These are phyloP conservation scores for Malassezia dermatis DNA, from an alignment of 1,284 basidiomycete species.

Conservation along the genomic window DNA sequence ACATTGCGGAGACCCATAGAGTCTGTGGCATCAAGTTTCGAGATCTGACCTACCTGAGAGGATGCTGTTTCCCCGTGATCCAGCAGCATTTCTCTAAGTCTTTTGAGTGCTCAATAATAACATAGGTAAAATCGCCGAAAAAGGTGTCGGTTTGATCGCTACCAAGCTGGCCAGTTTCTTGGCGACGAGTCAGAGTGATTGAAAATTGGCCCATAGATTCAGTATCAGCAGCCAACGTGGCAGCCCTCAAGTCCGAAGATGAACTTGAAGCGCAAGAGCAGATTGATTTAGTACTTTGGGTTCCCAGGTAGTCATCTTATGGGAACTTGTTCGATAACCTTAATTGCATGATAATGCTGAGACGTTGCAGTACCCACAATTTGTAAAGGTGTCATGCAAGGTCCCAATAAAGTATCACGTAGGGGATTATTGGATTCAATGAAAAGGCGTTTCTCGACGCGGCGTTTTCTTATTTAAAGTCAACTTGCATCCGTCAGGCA, in stretches of 20 bases:
- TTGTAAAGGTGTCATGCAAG: neutral
- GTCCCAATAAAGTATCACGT: neutral
- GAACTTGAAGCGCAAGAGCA: neutral
- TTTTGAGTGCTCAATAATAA: conserved; percentile 1
- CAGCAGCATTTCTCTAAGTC: conserved; percentile 19
- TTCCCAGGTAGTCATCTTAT: neutral
- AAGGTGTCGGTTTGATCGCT: neutral
- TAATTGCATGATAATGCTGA: neutral
- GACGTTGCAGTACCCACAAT: neutral
- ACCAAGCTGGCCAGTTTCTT: neutral
- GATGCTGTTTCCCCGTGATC: conserved; percentile 35
- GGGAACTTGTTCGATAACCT: neutral
- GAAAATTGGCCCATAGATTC: neutral
- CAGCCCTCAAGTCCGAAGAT: neutral
- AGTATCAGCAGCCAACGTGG: neutral
- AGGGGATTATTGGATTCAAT: neutral
- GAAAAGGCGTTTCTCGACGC: neutral
- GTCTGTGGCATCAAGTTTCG: neutral
- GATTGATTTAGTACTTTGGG: neutral
- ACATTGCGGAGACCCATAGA: neutral
- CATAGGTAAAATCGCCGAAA: neutral
- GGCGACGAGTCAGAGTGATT: neutral
- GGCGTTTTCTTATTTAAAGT: no score
- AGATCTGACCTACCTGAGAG: neutral
- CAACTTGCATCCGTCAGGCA: no score